A percentile compares a stretch with the other conserved stretches of the same genome.
Conservation (phyloP, 257 asterid species). For the Fraxinus americana region DNA sequence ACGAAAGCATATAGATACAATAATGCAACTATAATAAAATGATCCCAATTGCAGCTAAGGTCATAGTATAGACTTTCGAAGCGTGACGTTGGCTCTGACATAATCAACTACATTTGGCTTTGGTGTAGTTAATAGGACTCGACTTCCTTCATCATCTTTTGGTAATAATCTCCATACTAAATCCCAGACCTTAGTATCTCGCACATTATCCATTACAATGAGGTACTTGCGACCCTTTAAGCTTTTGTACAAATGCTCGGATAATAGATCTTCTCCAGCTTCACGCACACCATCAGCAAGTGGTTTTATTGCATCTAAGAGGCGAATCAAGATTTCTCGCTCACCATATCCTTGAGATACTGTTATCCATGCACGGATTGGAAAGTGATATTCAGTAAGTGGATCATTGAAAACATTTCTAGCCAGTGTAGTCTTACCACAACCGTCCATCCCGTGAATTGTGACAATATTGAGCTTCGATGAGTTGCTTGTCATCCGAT, state of each 20-base stretch:
- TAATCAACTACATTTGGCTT: not conserved
- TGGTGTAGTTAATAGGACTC: not conserved
- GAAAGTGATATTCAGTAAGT: too few relatives aligned
- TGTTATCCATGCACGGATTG: not conserved
- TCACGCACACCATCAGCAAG: not conserved
- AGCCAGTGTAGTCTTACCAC: not conserved
- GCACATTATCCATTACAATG: not conserved
- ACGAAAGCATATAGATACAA: too few relatives aligned
- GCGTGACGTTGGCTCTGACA: not conserved
- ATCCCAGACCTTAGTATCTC: not conserved
- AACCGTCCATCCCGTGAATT: not conserved
- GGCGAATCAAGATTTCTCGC: not conserved
- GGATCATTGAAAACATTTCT: not conserved
- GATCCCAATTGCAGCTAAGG: too few relatives aligned
- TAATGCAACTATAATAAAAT: too few relatives aligned
- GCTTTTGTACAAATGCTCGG: too few relatives aligned
- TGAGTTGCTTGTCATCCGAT: not conserved
- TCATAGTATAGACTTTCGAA: too few relatives aligned
- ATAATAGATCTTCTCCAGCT: not conserved
- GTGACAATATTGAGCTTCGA: not conserved
- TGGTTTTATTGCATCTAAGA: not conserved
- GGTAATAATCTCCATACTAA: not conserved
- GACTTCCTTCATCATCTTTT: not conserved
- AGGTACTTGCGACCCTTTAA: too few relatives aligned
- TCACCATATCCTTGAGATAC: not conserved